Conservation (phyloP, 305 asterid species). For the Galium porrigens region DNA sequence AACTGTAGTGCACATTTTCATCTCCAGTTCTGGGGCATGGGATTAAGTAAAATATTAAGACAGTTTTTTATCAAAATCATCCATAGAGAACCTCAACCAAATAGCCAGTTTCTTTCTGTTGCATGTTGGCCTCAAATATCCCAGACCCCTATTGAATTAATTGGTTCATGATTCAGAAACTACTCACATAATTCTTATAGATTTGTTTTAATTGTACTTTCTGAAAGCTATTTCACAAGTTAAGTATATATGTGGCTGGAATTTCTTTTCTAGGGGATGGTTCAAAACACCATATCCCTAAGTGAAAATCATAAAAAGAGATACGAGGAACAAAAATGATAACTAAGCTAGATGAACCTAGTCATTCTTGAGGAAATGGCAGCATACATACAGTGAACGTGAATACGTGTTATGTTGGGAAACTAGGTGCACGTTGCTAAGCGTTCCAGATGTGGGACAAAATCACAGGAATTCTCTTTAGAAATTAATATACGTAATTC, state of each 20-base stretch:
- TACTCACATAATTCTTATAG: neutral
- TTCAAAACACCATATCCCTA: neutral
- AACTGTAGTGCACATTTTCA: neutral
- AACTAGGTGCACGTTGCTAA: neutral
- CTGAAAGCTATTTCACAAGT: neutral
- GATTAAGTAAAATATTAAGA: neutral
- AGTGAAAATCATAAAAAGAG: neutral
- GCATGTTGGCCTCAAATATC: neutral
- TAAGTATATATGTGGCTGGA: neutral
- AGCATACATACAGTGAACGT: neutral
- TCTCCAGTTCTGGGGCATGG: neutral
- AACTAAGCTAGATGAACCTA: neutral
- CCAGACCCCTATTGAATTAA: neutral
- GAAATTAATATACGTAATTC: neutral
- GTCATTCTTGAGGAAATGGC: slow-evolving; percentile 3
- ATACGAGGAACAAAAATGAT: neutral
- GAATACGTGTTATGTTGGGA: neutral
- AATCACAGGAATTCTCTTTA: neutral
- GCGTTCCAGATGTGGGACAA: neutral
- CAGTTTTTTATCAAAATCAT: neutral
- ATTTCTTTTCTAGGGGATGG: neutral
- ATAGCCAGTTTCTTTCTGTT: neutral
- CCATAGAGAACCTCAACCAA: slow-evolving; percentile 1
- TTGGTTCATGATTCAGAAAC: neutral
- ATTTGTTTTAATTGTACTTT: neutral